Evolutionary conservation across 1,139 yeast genomes (phyloP), one percentile per base, ranked within the genome.

Genomic region (Candida sp.): DNA sequence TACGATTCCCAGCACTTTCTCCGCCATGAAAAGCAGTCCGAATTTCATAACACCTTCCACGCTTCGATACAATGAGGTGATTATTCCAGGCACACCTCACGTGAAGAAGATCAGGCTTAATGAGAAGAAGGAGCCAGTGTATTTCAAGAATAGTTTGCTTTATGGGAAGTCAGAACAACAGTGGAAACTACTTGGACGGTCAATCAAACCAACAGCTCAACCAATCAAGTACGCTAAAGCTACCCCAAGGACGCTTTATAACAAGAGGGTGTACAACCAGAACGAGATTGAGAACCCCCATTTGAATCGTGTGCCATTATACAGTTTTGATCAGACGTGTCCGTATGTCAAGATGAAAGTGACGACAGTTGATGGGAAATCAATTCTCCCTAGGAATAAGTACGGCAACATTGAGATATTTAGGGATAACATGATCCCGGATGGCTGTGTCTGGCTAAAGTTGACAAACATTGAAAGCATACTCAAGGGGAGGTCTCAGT

Each of bases 151-250:
- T 41, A 49, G 60, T 7, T 53, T 73, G 1, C 42, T 65, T 7
- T 65, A 65, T 3, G 77, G 77, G 2, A 73, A 69, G 54, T 72
- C 78, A 0, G 69, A 64, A 47, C 68, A 66, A 25, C 78, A 72
- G 47, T 74, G 79, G 79, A 73, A 70, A 52, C 66, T 72, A 49
- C 53, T 71, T 25, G 79, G 77, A 1, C 56, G 79, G 44, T 70
- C 77, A 5, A 56, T 73, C 7, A 55, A 51, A 32, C 63, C 64
- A 4, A 59, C 53, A 0, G 61, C 68, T 47, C 47, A 46, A 1
- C 69, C 68, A 1, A 56, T 70, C 4, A 72, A 68, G 49, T 43
- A 52, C 1, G 59, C 68, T 1, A 61, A 48, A 22, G 57, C 66
- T 1, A 51, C 65, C 12, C 71, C 73, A 3, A 54, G 72, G 34